Percentiles rank a stretch among this genome's conserved stretches.
Conservation (phyloP, 306 rosid species). For the Quercus cerris region DNA sequence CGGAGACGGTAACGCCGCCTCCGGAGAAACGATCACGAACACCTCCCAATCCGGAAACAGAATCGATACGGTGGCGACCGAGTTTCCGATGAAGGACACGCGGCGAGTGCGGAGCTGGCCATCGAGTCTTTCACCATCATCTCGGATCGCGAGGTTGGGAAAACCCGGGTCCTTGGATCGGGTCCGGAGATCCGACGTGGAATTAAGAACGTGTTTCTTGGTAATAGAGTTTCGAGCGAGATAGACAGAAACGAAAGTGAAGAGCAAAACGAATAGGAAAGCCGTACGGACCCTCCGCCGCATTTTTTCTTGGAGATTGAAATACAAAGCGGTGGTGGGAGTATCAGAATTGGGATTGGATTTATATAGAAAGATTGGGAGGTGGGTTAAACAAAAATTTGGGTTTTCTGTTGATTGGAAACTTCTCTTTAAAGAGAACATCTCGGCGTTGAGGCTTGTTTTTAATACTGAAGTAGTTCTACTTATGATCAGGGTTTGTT, state of each 20-base stretch:
- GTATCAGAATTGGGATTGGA: too few species aligned
- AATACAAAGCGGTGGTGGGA: background rate
- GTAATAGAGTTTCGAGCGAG: conserved; percentile 21
- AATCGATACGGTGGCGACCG: conserved; percentile 35
- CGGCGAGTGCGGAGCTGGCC: conserved; percentile 27
- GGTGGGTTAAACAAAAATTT: too few species aligned
- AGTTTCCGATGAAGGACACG: conserved; percentile 35
- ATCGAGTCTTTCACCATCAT: background rate
- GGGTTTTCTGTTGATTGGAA: too few species aligned
- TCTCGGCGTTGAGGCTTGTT: too few species aligned
- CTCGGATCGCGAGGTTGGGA: background rate
- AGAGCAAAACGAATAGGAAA: conserved; percentile 32
- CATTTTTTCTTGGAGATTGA: conserved; percentile 32
- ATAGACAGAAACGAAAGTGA: conserved; percentile 32
- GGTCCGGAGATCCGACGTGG: background rate
- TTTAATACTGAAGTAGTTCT: too few species aligned
- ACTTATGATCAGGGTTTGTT: too few species aligned
- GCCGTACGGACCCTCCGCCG: conserved; percentile 31
- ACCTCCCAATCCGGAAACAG: conserved; percentile 70
- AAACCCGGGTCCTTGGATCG: background rate
- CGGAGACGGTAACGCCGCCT: conserved; percentile 7
- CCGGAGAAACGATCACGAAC: conserved; percentile 35
- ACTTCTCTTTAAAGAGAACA: too few species aligned
- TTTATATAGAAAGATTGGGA: background rate
- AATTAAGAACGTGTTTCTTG: background rate